Evolutionary conservation across 163 green algal genomes (phyloP).

Genomic region (Chloromonas sp.): DNA sequence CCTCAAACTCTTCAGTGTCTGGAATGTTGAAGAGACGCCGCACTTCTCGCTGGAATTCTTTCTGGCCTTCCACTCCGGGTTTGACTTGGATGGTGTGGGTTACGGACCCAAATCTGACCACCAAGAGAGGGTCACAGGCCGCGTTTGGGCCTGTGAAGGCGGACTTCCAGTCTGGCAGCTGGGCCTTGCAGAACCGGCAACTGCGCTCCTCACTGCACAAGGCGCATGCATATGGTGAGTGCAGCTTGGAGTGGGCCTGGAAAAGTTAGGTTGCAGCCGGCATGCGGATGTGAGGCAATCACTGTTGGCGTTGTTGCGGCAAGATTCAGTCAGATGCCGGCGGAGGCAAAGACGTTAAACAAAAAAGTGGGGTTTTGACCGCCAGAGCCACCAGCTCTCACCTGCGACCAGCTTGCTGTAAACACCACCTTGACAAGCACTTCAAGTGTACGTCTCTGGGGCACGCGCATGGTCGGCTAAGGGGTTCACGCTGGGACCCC

Average conservation of each 20-base stretch:
- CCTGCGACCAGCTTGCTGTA: slow-evolving; percentile 16
- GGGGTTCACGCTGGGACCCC: background rate
- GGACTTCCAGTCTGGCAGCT: slow-evolving; percentile 25
- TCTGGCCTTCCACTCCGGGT: slow-evolving; percentile 27
- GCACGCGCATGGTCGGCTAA: background rate
- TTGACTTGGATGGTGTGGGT: slow-evolving; percentile 21
- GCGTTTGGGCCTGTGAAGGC: background rate
- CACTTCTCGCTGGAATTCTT: slow-evolving; percentile 28
- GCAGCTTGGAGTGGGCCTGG: too few species aligned
- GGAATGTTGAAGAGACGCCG: slow-evolving; percentile 36
- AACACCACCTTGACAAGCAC: slow-evolving; percentile 19
- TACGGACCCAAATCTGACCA: slow-evolving; percentile 14
- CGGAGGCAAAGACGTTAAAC: too few species aligned
- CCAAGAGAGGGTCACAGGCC: slow-evolving; percentile 1
- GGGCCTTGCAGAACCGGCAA: slow-evolving; percentile 27
- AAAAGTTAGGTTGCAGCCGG: too few species aligned
- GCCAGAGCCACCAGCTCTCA: background rate
- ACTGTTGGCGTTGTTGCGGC: too few species aligned
- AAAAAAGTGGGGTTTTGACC: too few species aligned
- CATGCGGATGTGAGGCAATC: too few species aligned
- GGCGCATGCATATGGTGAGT: too few species aligned
- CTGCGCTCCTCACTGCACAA: slow-evolving; percentile 14
- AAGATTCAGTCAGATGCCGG: too few species aligned
- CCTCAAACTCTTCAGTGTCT: slow-evolving; percentile 32
- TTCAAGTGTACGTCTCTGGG: background rate